Conservation (phyloP, 805 yeast genomes). For the Lachancea cidri region DNA sequence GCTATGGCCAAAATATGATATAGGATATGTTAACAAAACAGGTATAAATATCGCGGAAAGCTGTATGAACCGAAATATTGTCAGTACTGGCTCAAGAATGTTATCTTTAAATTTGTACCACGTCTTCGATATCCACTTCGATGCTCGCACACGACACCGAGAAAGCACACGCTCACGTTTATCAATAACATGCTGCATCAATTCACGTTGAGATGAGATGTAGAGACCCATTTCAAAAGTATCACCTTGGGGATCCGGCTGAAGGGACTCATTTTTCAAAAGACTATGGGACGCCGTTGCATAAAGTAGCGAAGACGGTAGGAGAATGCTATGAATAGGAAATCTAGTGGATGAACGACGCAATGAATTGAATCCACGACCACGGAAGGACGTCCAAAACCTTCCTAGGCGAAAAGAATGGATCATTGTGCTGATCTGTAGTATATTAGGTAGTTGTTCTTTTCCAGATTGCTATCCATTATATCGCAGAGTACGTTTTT, state of each 20-base stretch:
- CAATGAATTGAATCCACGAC: not conserved
- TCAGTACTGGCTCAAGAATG: slow-evolving; percentile 63
- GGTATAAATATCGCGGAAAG: slow-evolving; percentile 66
- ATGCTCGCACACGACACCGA: slow-evolving; percentile 12
- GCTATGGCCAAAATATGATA: slow-evolving; percentile 34
- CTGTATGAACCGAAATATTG: slow-evolving; percentile 64
- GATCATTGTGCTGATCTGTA: not conserved
- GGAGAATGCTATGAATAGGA: not conserved
- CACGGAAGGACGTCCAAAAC: not conserved
- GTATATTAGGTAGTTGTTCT: too few species aligned
- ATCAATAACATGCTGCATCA: slow-evolving; percentile 33
- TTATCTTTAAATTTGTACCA: slow-evolving; percentile 47
- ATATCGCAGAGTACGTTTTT: not conserved
- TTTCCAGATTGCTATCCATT: not conserved
- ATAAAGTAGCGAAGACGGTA: not conserved
- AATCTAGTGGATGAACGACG: not conserved
- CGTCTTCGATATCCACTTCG: slow-evolving; percentile 36
- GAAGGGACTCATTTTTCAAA: slow-evolving; percentile 13
- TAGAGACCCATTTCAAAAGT: slow-evolving; percentile 69
- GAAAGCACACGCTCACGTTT: slow-evolving; percentile 32
- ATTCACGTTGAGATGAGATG: slow-evolving; percentile 54
- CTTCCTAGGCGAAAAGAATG: not conserved
- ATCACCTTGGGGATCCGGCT: slow-evolving; percentile 45
- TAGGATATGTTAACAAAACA: slow-evolving; percentile 58
- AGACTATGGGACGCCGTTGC: not conserved